Percentiles rank a stretch among this genome's conserved stretches.
Evolutionary conservation across 768 basidiomycete species (phyloP).

Genomic region (Tulasnella sp.): DNA sequence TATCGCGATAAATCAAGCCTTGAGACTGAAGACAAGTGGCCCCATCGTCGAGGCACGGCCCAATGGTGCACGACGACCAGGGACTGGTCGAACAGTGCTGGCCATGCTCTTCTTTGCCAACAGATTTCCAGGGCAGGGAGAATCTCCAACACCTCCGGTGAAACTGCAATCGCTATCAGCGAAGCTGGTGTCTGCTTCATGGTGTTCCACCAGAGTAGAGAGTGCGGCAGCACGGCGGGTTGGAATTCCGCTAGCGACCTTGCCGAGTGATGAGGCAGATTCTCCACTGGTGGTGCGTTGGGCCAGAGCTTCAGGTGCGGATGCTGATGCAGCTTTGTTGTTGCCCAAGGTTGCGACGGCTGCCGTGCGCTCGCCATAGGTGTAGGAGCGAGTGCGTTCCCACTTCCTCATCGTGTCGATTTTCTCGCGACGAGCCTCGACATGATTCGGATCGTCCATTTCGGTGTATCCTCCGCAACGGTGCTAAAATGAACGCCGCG

Average conservation of each 20-base stretch:
- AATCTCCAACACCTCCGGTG: conserved; percentile 71
- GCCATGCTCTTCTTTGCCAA: not conserved
- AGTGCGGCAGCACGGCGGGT: conserved; percentile 51
- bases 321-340: conserved; percentile 27
- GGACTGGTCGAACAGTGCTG: not conserved
- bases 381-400: conserved; percentile 84
- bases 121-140: conserved; percentile 74
- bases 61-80: conserved; percentile 5
- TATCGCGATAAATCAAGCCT: not conserved
- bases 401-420: conserved; percentile 91
- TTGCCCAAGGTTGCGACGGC: not conserved
- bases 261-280: conserved; percentile 39
- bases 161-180: conserved; percentile 45
- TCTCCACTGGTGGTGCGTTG: not conserved
- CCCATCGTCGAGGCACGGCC: conserved; percentile 18
- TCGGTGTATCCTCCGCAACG: conserved; percentile 84
- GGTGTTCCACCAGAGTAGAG: conserved; percentile 63
- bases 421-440: conserved; percentile 74
- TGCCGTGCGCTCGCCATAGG: conserved; percentile 68
- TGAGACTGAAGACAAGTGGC: conserved; percentile 1
- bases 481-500: conserved; percentile 30
- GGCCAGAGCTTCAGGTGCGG: conserved; percentile 14
- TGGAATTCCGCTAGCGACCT: conserved; percentile 35
- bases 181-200: conserved; percentile 45
- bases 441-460: conserved; percentile 92